Base-by-base conservation (phyloP, 2,329 filamentous ascomycete genomes). In the Cercospora zeina region DNA sequence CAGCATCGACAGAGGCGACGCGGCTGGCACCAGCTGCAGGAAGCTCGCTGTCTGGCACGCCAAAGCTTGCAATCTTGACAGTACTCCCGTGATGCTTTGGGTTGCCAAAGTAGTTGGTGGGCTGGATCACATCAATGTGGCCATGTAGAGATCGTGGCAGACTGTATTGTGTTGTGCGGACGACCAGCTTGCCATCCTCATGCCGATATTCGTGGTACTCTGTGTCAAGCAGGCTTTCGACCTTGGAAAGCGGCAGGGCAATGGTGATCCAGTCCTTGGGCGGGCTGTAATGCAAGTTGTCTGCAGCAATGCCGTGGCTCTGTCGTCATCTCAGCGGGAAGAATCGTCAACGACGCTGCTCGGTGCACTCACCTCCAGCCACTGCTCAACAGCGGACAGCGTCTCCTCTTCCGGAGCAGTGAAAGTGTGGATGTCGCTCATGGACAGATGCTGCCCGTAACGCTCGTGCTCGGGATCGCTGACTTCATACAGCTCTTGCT, bases 91-190 rank as follows among this genome's bases (percentile, higher is more conserved):
- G 57, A 24, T 61, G 53, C 36, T 61, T 59, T 10, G 62, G 64
- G n/a, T 66, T 64, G 34, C 64, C 61, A 24, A 66, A 68, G 39
- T 68, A 67, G 54, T 81, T 86, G 0, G 84, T 86, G 2, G 84
- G 84, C 69, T 85, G 83, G 21, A 86, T 81, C 16, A 81, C 80
- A 67, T 85, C 82, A 61, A 90, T 80, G 68, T 85, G 78, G 36
- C 77, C 69, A 57, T 81, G 79, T 6, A 89, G 73, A 0, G 79
- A 74, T 54, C 78, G 77, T 0, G 87, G 88, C 1, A 90, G 79
- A 0, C 85, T 88, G 74, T 89, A 90, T 54, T 80, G 76, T 13
- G 83, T 74, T 4, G 83, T 81, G 45, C 87, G 81, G 42, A 88
- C 79, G 67, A 78, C 81, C 39, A 77, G 71, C 21, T 74, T 73